Percentiles rank a stretch among this genome's conserved stretches.
phyloP scores from a whole-genome alignment of 2,329 filamentous ascomycete species.

The Diaporthe caulivora region DNA sequence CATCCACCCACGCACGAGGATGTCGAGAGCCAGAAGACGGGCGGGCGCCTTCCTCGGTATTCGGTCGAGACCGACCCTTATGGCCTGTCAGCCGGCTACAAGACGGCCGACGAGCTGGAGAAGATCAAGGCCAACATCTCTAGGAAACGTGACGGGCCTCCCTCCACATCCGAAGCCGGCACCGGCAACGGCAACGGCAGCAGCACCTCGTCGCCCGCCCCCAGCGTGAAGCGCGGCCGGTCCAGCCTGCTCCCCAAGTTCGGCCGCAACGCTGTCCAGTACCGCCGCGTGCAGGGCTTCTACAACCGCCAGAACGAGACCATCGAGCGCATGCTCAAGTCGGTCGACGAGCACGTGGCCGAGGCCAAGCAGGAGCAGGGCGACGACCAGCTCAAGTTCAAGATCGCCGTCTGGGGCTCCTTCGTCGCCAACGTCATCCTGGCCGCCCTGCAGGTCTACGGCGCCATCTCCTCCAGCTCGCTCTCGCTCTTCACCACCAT shows the following conservation, averaged over 20 bases:
- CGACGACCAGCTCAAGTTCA: slow-evolving; percentile 83
- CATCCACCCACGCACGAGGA: slow-evolving; percentile 53
- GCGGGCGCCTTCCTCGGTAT: slow-evolving; percentile 65
- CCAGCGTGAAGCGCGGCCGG: slow-evolving; percentile 37
- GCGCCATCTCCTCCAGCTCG: slow-evolving; percentile 87
- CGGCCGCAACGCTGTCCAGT: slow-evolving; percentile 49
- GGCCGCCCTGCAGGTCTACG: slow-evolving; percentile 87
- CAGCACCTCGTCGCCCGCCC: slow-evolving; percentile 38
- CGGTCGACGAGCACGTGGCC: slow-evolving; percentile 89
- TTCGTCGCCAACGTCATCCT: slow-evolving; percentile 86
- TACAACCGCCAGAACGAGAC: slow-evolving; percentile 94
- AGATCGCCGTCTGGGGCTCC: slow-evolving; percentile 74
- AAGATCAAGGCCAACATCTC: slow-evolving; percentile 85
- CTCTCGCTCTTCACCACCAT: slow-evolving; percentile 97
- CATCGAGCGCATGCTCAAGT: slow-evolving; percentile 91
- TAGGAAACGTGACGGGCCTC: slow-evolving; percentile 73
- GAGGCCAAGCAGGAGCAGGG: slow-evolving; percentile 84
- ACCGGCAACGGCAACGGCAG: slow-evolving; percentile 10
- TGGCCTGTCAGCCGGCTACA: slow-evolving; percentile 81
- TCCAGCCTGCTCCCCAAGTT: slow-evolving; percentile 47
- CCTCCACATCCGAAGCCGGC: slow-evolving; percentile 44
- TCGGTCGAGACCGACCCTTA: slow-evolving; percentile 82
- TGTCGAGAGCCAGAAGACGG: slow-evolving; percentile 61
- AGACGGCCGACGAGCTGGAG: slow-evolving; percentile 81
- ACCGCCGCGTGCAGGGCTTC: slow-evolving; percentile 75